Evolutionary conservation across 306 rosid species (phyloP).

Genomic region (Senna tora): DNA sequence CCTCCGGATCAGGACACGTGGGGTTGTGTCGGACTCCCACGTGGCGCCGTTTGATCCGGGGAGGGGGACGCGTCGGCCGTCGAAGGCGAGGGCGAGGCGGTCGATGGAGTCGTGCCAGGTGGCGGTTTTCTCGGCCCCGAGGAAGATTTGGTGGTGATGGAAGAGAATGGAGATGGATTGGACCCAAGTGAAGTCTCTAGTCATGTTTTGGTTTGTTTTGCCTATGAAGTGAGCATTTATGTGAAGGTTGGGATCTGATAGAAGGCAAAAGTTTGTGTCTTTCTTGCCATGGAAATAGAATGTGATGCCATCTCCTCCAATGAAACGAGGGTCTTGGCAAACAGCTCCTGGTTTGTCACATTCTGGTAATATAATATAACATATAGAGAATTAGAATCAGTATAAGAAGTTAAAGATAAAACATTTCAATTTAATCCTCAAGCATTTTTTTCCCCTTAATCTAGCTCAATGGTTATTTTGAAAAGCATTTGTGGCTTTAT

Average conservation of each 20-base stretch:
- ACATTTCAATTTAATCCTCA: too few species aligned
- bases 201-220: constrained; percentile 52
- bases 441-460: too few species aligned
- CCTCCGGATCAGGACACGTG: constrained; percentile 34
- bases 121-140: constrained; percentile 57
- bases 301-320: constrained; percentile 67
- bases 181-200: constrained; percentile 78
- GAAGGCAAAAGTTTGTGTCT: constrained; percentile 60
- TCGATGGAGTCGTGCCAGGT: constrained; percentile 54
- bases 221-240: constrained; percentile 76
- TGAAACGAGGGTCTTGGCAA: constrained; percentile 65
- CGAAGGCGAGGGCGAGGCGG: constrained; percentile 49
- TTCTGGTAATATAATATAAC: constrained; percentile 16
- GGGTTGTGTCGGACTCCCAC: constrained; percentile 39
- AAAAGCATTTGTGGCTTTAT: too few species aligned
- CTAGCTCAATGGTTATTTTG: too few species aligned
- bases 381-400: too few species aligned
- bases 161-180: constrained; percentile 69
- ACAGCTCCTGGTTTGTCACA: constrained; percentile 54
- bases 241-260: constrained; percentile 66
- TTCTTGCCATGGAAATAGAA: constrained; percentile 81
- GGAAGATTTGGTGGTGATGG: constrained; percentile 47
- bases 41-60: constrained; percentile 40
- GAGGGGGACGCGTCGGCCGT: constrained; percentile 46
- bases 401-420: too few species aligned